Evolutionary conservation across 116 monocot species (phyloP).

Genomic region (Trichopus zeylanicus): DNA sequence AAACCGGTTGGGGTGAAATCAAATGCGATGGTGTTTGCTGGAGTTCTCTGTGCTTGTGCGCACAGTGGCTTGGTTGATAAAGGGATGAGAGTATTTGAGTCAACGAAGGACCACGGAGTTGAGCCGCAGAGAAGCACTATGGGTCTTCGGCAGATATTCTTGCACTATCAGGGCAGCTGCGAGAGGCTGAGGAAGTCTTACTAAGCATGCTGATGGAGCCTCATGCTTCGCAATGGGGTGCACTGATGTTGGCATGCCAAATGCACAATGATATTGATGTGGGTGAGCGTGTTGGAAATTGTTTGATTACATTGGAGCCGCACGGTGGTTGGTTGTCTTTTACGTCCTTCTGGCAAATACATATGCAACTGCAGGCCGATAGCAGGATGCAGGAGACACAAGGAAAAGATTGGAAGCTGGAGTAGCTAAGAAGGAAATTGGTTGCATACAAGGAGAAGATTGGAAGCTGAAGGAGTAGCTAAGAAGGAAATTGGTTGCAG

Average conservation of each 20-base stretch:
- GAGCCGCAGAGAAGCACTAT: constrained; percentile 13
- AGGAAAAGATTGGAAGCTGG: constrained; percentile 30
- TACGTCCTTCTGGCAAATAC: constrained; percentile 23
- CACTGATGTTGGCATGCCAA: constrained; percentile 39
- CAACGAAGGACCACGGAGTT: constrained; percentile 24
- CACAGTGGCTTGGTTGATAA: constrained; percentile 31
- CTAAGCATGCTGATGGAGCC: constrained; percentile 39
- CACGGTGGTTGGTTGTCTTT: constrained; percentile 23
- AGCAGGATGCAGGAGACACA: constrained; percentile 20
- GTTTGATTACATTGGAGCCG: constrained; percentile 33
- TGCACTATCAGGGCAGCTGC: constrained; percentile 16
- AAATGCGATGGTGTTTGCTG: constrained; percentile 22
- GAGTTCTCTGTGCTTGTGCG: constrained; percentile 24
- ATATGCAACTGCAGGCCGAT: constrained; percentile 22
- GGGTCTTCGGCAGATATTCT: neutral
- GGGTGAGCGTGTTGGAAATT: constrained; percentile 27
- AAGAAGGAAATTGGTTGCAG: constrained; percentile 31
- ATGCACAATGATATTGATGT: constrained; percentile 17
- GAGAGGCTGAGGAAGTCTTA: constrained; percentile 31
- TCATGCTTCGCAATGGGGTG: constrained; percentile 41
- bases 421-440: constrained; percentile 27
- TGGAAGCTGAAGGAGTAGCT: constrained; percentile 22
- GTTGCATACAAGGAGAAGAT: constrained; percentile 22
- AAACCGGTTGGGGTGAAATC: constrained; percentile 8
- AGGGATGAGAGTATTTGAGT: constrained; percentile 33